Conservation (phyloP, 345 rosid species). For the Corchorus capsularis region DNA sequence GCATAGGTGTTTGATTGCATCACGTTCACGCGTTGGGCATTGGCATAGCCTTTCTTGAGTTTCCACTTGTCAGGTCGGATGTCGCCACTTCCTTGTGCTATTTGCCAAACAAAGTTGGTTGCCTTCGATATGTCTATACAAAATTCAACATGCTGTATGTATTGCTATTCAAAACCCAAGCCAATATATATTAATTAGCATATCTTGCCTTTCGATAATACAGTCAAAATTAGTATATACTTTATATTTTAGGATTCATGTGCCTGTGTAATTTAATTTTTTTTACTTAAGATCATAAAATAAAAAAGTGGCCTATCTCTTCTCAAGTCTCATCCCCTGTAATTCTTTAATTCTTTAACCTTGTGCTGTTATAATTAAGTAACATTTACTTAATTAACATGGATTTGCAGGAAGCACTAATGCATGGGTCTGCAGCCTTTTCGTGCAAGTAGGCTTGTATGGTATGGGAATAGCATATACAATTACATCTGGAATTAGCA, state of each 20-base stretch:
- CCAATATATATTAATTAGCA: too few species aligned
- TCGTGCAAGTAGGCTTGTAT: slow-evolving; percentile 39
- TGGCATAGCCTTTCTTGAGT: not conserved
- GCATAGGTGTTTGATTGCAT: not conserved
- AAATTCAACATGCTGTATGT: too few species aligned
- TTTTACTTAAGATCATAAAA: too few species aligned
- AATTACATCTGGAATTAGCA: slow-evolving; percentile 47
- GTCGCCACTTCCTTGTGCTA: not conserved
- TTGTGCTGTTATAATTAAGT: not conserved
- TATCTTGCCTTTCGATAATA: too few species aligned
- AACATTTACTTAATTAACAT: not conserved
- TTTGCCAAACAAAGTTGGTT: not conserved
- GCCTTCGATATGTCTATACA: not conserved
- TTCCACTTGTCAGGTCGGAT: not conserved
- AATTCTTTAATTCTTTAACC: not conserved
- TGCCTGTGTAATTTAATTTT: too few species aligned
- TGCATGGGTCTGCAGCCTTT: slow-evolving; percentile 38
- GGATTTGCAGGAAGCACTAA: slow-evolving; percentile 39
- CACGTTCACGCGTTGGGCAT: not conserved
- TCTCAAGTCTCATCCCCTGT: too few species aligned
- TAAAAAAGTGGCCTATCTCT: too few species aligned
- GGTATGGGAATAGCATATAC: slow-evolving; percentile 52
- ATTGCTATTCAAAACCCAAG: too few species aligned
- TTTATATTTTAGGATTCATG: too few species aligned
- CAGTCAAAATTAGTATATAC: too few species aligned